These are phyloP conservation scores for Fusarium sp. DNA, from an alignment of 2,329 filamentous ascomycete genomes.

Conservation along the genomic window DNA sequence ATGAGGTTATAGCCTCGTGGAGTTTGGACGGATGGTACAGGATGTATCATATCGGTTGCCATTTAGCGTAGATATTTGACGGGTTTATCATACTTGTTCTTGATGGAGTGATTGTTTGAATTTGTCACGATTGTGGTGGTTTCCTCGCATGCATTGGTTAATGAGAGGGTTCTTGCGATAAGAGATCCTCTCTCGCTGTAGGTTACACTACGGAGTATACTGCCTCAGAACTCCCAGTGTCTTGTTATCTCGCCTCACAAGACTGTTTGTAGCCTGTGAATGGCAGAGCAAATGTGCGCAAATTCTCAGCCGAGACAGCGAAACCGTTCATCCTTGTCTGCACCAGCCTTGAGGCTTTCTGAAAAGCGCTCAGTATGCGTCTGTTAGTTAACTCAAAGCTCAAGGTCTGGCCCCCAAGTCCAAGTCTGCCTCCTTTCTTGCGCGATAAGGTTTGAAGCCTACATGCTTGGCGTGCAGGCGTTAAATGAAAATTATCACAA, in stretches of 20 bases:
- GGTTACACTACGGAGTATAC: too few relatives aligned
- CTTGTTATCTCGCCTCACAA: background rate
- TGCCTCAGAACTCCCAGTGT: background rate
- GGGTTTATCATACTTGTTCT: background rate
- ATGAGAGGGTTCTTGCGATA: background rate
- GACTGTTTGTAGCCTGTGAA: too few relatives aligned
- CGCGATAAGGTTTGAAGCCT: background rate
- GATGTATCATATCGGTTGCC: background rate
- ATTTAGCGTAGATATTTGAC: slow-evolving; percentile 21
- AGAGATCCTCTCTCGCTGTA: too few relatives aligned
- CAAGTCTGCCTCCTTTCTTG: background rate
- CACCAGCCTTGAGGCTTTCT: background rate
- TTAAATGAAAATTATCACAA: background rate
- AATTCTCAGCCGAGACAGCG: too few relatives aligned
- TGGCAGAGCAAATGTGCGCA: too few relatives aligned
- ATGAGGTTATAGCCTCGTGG: slow-evolving; percentile 14
- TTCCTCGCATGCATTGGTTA: background rate
- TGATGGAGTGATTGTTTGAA: background rate
- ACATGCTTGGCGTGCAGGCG: background rate
- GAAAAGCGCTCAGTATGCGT: too few relatives aligned
- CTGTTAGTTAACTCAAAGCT: background rate
- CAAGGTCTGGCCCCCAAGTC: background rate
- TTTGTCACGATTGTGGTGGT: background rate
- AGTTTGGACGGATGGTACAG: slow-evolving; percentile 13
- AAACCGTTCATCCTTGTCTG: background rate